phyloP scores from a whole-genome alignment of 805 yeast species.

The Candida ulmi region DNA sequence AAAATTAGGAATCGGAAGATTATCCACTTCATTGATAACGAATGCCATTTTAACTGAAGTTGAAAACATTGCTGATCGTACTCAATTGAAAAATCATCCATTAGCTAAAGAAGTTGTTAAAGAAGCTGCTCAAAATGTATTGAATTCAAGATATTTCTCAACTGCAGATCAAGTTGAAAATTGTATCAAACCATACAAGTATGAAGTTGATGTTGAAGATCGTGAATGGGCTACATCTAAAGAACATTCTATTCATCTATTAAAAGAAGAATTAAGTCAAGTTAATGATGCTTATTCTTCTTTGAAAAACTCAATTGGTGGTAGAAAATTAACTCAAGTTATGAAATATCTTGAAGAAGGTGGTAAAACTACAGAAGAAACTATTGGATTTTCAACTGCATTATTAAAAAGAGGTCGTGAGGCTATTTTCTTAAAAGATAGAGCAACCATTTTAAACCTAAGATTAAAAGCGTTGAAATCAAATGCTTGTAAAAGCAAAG shows the following conservation, averaged over 20 bases:
- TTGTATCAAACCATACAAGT: conserved; percentile 95
- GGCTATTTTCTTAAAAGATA: conserved; percentile 72
- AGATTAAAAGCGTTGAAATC: conserved; percentile 73
- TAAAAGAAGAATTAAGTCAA: conserved; percentile 82
- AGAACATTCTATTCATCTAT: conserved; percentile 65
- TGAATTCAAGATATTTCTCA: conserved; percentile 73
- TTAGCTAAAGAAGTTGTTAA: conserved; percentile 73
- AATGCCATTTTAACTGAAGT: conserved; percentile 76
- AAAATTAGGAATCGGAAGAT: conserved; percentile 88
- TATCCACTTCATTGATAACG: conserved; percentile 78
- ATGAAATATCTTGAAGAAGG: conserved; percentile 55
- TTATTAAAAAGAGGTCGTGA: conserved; percentile 75
- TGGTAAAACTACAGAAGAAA: conserved; percentile 46
- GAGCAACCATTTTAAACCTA: conserved; percentile 64
- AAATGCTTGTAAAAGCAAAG: conserved; percentile 69
- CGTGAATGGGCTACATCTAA: conserved; percentile 85
- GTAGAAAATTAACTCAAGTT: conserved; percentile 77
- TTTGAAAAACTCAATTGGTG: conserved; percentile 71
- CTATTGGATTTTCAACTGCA: conserved; percentile 77
- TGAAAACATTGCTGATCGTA: conserved; percentile 62
- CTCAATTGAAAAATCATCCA: conserved; percentile 82
- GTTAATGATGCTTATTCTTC: conserved; percentile 59
- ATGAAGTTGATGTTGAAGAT: conserved; percentile 94
- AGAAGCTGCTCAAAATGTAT: conserved; percentile 78
- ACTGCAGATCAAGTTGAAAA: conserved; percentile 99